Conservation (phyloP, 139 green algal species). For the Zygnema cylindricum region DNA sequence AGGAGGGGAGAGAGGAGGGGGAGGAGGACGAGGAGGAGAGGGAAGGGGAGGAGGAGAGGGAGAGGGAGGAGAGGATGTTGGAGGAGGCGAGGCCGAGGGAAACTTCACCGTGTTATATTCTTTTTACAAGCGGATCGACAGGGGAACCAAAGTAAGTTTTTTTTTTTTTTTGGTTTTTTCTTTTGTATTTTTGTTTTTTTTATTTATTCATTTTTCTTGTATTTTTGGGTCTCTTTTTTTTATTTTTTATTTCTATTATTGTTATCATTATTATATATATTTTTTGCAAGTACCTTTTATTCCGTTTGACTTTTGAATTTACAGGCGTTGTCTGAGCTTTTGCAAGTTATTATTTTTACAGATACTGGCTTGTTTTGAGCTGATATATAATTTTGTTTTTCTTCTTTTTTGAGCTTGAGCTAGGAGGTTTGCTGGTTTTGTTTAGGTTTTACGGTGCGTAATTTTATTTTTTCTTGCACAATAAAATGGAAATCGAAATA, state of each 20-base stretch:
- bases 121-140: slow-evolving; percentile 28
- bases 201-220: background rate
- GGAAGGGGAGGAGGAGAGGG: background rate
- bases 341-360: no score
- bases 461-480: no score
- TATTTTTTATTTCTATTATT: background rate
- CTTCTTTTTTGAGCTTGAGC: no score
- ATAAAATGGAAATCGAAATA: no score
- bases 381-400: no score
- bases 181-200: background rate
- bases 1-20: background rate
- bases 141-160: slow-evolving; percentile 23
- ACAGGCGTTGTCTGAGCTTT: no score
- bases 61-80: background rate
- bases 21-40: background rate
- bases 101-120: background rate
- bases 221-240: background rate
- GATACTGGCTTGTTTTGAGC: no score
- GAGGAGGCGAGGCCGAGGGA: background rate
- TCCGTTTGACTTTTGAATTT: background rate
- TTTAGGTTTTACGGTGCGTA: no score
- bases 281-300: background rate
- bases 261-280: background rate
- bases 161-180: background rate
- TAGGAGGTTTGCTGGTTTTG: no score